Evolutionary conservation across 306 rosid species (phyloP), one percentile per base, ranked within the genome.

Genomic region (Inga oerstediana): DNA sequence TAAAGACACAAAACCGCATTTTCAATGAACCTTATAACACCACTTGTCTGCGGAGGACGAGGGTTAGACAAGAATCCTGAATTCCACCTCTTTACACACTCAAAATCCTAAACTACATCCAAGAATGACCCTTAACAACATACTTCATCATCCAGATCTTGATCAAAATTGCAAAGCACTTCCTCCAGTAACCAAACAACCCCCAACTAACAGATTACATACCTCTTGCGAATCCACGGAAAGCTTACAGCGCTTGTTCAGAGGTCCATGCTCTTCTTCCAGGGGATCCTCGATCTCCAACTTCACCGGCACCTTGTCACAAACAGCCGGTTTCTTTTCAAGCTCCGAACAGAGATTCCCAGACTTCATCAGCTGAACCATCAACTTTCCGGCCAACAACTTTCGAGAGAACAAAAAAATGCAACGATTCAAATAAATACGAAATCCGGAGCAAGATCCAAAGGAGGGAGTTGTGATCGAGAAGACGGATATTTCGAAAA

Each of bases 361-460:
- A 2, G 96, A 89, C 77, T 84, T 91, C 96, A 91, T 91, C 84
- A 93, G 87, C 83, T 89, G 91, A 73, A 93, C 97, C 97, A 91
- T 91, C 56, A 71, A 44, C 12, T 22, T 44, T 71, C 75, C 56
- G 13, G 56, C 75, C 75, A 71, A 44, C 19, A 43, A 71, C 16
- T n/a, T 62, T 24, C 16, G 7, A 16, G 3, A 4, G 13, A 70
- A 70, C 2, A n/a, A 22, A 12, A 12, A 20, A 43, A 43, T 41
- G 75, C 39, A 64, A 65, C 52, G 49, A 71, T 71, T 71, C 54
- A 43, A 43, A 71, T 10, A 16, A 43, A 24, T 43, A 17, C 35
- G 4, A 71, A 44, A 43, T 12, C 24, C n/a, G 56, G n/a, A 5
- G 56, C 35, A 44, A 44, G 20, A 71, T 43, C 54, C 35, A 10